Evolutionary conservation across 1,284 basidiomycete species (phyloP), one percentile per base, ranked within the genome.

Genomic region (Malassezia caprae): DNA sequence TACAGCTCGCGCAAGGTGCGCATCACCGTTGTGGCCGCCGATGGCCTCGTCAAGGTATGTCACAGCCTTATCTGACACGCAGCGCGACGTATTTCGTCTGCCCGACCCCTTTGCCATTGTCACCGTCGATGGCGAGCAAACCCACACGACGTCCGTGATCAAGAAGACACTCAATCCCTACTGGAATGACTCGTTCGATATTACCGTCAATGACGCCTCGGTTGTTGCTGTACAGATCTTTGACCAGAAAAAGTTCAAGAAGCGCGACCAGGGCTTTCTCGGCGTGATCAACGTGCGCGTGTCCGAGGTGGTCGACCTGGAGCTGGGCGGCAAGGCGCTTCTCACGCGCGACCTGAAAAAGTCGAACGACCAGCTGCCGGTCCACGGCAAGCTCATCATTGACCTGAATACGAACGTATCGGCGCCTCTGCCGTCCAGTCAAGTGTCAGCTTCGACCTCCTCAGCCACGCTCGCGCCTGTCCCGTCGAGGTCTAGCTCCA

Each of bases 241-340:
- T 68, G 90, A 96, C 76, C 90, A 94, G 78, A 85, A 88, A 76
- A 94, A 93, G 78, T 94, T 94, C 79, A 94, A 93, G 79, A 81
- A 87, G 77, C 84, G 84, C 76, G 89, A 94, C 76, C 90, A 94
- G 73, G 90, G 90, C 4, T 94, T 94, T 77, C 79, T 96, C 44
- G 90, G 90, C 50, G 89, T 91, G 26, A 89, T 94, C 71, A 93
- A 93, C 73, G 82, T 96, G 67, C 82, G 84, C 62, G 87, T 94
- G 58, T 83, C 85, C 62, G 87, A 90, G 76, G 85, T 87, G n/a
- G 78, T 94, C 48, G 90, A 93, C 75, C 80, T 93, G 35, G 87
- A 89, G 60, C 77, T 90, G 15, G 90, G 87, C 51, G 87, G 87
- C 13, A 88, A 91, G 76, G 88, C 88, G 87, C 61, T 74, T 11